Conservation (phyloP, 345 rosid species). For the Brassica rapa region DNA sequence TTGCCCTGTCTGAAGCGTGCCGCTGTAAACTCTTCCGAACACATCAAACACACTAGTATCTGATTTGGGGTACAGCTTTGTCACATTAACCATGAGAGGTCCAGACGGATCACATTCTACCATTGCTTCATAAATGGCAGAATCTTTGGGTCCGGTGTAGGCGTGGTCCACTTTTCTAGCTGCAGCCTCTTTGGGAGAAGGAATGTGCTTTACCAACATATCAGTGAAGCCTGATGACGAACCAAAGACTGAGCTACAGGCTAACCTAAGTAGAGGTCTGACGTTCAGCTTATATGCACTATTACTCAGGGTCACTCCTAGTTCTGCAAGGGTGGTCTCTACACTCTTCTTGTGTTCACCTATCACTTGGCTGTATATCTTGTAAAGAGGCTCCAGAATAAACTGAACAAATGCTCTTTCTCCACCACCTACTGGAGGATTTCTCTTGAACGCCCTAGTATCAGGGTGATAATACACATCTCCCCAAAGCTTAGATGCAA, state of each 20-base stretch:
- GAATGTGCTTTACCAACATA: slow-evolving; percentile 93
- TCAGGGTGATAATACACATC: slow-evolving; percentile 84
- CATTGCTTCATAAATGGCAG: slow-evolving; percentile 75
- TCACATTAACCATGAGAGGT: slow-evolving; percentile 94
- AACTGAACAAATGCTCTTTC: slow-evolving; percentile 95
- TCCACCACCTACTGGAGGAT: slow-evolving; percentile 77
- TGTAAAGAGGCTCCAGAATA: slow-evolving; percentile 94
- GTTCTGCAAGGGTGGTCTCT: slow-evolving; percentile 91
- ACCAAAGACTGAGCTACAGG: slow-evolving; percentile 93
- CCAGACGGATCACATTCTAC: slow-evolving; percentile 83
- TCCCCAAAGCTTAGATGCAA: slow-evolving; percentile 95
- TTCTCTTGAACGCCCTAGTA: slow-evolving; percentile 68
- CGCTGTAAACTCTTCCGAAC: slow-evolving; percentile 92
- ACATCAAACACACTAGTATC: slow-evolving; percentile 98
- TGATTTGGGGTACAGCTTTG: slow-evolving; percentile 92
- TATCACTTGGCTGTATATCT: slow-evolving; percentile 95
- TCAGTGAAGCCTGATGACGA: slow-evolving; percentile 95
- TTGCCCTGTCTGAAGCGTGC: slow-evolving; percentile 91
- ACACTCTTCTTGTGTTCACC: slow-evolving; percentile 98
- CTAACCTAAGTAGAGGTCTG: slow-evolving; percentile 86
- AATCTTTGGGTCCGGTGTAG: slow-evolving; percentile 80
- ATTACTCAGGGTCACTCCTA: slow-evolving; percentile 91
- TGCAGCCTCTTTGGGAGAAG: slow-evolving; percentile 90
- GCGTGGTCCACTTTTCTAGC: slow-evolving; percentile 76
- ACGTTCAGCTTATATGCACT: slow-evolving; percentile 89